Conservation (phyloP, 441 rosid genomes). For the Isatis lusitanica region DNA sequence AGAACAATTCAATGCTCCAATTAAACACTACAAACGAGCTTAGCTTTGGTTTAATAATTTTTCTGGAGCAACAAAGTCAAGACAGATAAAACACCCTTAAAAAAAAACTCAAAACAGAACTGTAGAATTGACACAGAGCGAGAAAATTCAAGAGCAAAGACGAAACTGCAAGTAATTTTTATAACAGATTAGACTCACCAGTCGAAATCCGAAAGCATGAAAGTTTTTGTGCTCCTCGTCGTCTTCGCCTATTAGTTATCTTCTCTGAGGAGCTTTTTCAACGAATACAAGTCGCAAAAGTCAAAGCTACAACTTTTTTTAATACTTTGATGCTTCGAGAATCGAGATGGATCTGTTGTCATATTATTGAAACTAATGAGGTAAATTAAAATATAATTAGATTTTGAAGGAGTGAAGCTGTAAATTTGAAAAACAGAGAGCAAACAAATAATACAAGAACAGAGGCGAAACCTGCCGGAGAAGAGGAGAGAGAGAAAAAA, state of each 20-base stretch:
- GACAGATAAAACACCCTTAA: neutral
- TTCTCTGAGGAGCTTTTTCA: neutral
- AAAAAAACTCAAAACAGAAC: neutral
- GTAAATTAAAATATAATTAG: neutral
- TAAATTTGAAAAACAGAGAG: neutral
- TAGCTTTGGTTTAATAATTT: neutral
- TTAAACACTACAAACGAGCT: neutral
- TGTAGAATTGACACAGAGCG: neutral
- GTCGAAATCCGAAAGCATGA: conserved; percentile 14
- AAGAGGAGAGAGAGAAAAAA: neutral
- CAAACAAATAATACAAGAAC: conserved; percentile 24
- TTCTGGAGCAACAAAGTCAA: conserved; percentile 18
- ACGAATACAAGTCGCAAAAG: neutral
- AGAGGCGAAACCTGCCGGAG: conserved; percentile 13
- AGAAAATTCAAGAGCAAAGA: neutral
- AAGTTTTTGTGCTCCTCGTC: neutral
- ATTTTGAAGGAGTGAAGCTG: neutral
- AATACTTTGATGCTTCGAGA: neutral
- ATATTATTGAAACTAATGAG: neutral
- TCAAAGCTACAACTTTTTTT: neutral
- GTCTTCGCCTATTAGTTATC: neutral
- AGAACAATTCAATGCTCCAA: neutral
- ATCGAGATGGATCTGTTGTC: neutral
- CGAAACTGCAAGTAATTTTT: neutral
- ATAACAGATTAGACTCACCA: conserved; percentile 20